Base-by-base conservation (phyloP, 768 basidiomycete genomes). In the Auriculariales sp. region DNA sequence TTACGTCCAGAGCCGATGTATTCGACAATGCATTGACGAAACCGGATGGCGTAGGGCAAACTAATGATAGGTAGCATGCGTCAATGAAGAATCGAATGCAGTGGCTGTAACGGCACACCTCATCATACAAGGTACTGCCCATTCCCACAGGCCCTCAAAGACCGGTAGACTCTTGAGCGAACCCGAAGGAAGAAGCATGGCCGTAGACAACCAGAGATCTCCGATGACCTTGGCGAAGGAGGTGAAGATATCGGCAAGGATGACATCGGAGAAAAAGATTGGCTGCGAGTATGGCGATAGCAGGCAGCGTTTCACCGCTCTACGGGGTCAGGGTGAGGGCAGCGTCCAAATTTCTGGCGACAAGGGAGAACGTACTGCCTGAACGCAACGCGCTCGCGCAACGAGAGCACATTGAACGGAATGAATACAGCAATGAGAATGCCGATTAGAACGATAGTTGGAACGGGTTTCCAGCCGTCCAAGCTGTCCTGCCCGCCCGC, bases 221-320 rank as follows among this genome's bases (percentile, higher is more conserved):
- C 94, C 94, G 17, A 97, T 69, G 33, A 99, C 91, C 68, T 95
- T 97, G 30, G 95, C 93, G 59, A 88, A 94, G 2, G 93, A 97
- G 2, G 95, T 99, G 59, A 93, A 76, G 53, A 98, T 78, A 71
- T 98, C 95, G 52, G 94, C 93, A 52, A 94, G 79, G 36, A 98
- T 77, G 22, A 99, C 79, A 62, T 99, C 95, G 27, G 81, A 79
- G 65, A 99, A 99, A 62, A 81, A 79, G 33, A 91, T 71, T 3
- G 82, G 76, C 34, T 71, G 69, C 48, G 71, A 69, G 33, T 69
- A 58, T 1, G 77, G 66, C n/a, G 83, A 75, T 47, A 81, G 73
- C 22, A 91, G 57, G 59, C 90, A 95, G 54, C 94, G 74, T 39
- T 74, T 69, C 36, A 90, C 59, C 11, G 84, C 67, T 57, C 93